Conservation (phyloP, 164 flowering plant genomes). For the Kingdonia uniflora region DNA sequence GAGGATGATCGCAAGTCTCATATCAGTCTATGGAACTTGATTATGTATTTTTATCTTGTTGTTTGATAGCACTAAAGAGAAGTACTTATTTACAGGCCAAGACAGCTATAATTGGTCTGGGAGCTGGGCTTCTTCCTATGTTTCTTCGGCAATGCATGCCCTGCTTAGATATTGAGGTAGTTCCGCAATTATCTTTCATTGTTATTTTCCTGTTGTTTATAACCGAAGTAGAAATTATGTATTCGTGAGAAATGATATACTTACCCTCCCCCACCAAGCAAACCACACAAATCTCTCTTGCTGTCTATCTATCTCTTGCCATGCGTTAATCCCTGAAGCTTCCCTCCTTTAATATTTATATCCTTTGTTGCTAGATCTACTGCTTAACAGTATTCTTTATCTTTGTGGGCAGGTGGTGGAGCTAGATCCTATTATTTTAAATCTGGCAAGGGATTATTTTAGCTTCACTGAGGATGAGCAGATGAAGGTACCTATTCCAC, state of each 20-base stretch:
- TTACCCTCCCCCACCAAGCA: not conserved
- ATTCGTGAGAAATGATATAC: no score
- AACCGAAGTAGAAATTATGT: not conserved
- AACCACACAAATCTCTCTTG: no score
- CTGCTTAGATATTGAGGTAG: constrained; percentile 58
- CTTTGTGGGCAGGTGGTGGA: constrained; percentile 61
- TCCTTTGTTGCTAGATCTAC: no score
- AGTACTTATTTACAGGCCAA: constrained; percentile 32
- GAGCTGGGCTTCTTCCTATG: constrained; percentile 97
- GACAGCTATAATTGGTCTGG: constrained; percentile 76
- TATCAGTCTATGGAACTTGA: constrained; percentile 4
- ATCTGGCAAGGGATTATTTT: constrained; percentile 63
- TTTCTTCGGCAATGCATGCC: constrained; percentile 62
- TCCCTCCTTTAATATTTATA: no score
- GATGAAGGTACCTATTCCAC: constrained; percentile 46
- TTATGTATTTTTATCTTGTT: no score
- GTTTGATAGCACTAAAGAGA: no score
- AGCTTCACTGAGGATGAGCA: constrained; percentile 51
- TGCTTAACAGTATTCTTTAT: constrained; percentile 1
- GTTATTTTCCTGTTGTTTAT: not conserved
- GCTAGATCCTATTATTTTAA: constrained; percentile 58
- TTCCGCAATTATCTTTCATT: constrained; percentile 6
- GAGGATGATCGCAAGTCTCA: not conserved
- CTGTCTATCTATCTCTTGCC: no score
- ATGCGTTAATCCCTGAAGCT: no score